Evolutionary conservation across 2,329 filamentous ascomycete species (phyloP), one percentile per base, ranked within the genome.

Genomic region (Sarocladiaceae sp.): DNA sequence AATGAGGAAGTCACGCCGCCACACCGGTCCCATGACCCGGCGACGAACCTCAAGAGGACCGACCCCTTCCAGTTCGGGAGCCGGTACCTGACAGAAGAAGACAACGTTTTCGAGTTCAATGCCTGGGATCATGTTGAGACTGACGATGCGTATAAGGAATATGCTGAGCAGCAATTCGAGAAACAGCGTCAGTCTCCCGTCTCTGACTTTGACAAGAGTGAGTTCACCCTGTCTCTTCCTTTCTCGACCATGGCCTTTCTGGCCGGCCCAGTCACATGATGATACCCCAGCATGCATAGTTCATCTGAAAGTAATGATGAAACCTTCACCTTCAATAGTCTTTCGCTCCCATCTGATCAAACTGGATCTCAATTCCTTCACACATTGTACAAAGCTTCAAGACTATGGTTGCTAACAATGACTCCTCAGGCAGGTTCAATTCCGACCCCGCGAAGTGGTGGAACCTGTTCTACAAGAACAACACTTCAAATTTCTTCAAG

Each of bases 81-180:
- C 39, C 87, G 91, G 48, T 86, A 78, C 58, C 79, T 98, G 43
- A 81, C 85, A 56, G 76, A 91, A 62, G 80, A 82, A 59, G 90
- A 95, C 68, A 77, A 97, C 61, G 87, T 95, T 57, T 98, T 91
- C 68, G 85, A 94, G 63, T 95, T 93, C 78, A 98, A 98, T 65
- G 93, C 93, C 29, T 98, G 93, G 93, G 93, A 98, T 63, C 91
- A 98, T 62, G 93, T 97, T 60, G 84, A 91, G 66, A 89, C 89
- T 61, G 91, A 97, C 68, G 81, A 88, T 55, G 76, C 82, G 32
- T 97, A 95, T 73, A 83, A 84, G 59, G 80, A 85, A 59, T 95
- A 93, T 64, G 83, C 89, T 48, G 81, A 90, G 65, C 68, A 82
- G 58, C 93, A 97, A 68, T 91, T 86, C 60, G 78, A 79, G 37